Conservation (phyloP, 306 rosid species). For the Luffa acutangula region DNA sequence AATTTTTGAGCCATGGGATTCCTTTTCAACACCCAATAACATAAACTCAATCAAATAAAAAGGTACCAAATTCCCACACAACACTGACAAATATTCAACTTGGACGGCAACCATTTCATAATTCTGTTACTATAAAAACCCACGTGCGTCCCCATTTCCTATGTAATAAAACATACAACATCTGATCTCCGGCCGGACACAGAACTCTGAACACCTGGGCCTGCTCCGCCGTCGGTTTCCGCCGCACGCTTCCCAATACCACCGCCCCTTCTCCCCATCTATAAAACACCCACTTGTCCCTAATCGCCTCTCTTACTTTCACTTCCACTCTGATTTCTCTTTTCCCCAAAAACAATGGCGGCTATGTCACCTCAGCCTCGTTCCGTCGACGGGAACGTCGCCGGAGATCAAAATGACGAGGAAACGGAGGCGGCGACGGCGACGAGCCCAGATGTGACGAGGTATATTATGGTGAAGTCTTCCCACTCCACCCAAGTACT, state of each 20-base stretch:
- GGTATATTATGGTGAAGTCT: slow-evolving; percentile 21
- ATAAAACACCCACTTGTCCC: neutral
- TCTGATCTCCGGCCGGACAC: neutral
- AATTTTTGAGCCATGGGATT: neutral
- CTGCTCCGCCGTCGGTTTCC: neutral
- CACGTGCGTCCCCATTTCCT: neutral
- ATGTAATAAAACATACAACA: neutral
- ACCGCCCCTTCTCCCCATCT: neutral
- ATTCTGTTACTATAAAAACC: neutral
- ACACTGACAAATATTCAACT: neutral
- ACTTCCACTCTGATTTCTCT: neutral
- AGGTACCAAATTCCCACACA: neutral
- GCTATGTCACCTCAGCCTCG: neutral
- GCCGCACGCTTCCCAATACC: neutral
- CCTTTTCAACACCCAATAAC: neutral
- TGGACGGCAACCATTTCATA: neutral
- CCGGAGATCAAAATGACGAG: slow-evolving; percentile 1
- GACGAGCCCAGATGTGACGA: slow-evolving; percentile 9
- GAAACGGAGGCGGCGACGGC: neutral
- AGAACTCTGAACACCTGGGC: neutral
- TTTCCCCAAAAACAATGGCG: neutral
- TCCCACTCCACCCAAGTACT: slow-evolving; percentile 10
- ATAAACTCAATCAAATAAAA: neutral
- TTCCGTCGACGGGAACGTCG: neutral
- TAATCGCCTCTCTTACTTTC: neutral